These are phyloP conservation scores for Fennellomyces sp. DNA, from an alignment of 371 early-diverging fungal genomes.

Conservation along the genomic window DNA sequence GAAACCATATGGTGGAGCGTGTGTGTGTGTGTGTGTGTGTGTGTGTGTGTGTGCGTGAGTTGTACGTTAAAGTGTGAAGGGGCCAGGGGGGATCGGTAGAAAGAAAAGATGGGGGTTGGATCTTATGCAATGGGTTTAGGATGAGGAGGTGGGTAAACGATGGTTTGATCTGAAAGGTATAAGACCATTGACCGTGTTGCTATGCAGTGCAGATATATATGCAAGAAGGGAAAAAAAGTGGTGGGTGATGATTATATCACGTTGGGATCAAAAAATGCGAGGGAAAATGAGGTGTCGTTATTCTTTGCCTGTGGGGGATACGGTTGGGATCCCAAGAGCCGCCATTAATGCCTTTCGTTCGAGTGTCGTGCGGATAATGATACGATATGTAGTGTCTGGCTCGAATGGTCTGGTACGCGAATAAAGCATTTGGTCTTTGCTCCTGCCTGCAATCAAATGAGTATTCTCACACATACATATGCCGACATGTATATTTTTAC, in stretches of 20 bases:
- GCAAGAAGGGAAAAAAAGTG: not conserved
- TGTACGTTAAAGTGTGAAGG: not conserved
- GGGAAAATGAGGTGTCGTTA: not conserved
- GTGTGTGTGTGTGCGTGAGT: not conserved
- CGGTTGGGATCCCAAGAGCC: not conserved
- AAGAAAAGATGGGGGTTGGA: not conserved
- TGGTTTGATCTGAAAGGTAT: not conserved
- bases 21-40: not conserved
- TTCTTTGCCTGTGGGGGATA: not conserved
- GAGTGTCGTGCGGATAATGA: conserved; percentile 20
- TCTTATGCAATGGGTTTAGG: not conserved
- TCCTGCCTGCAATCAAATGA: not conserved
- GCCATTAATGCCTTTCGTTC: not conserved
- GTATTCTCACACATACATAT: not conserved
- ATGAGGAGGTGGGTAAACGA: not conserved
- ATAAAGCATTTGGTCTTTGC: conserved; percentile 31
- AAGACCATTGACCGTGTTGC: not conserved
- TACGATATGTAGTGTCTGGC: conserved; percentile 27
- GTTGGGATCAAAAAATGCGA: conserved; percentile 4
- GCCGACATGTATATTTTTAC: not conserved
- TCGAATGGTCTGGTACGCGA: conserved; percentile 32
- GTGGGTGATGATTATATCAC: not conserved
- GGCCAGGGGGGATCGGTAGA: not conserved
- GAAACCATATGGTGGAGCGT: not conserved
- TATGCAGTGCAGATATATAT: not conserved